These are phyloP conservation scores for Angomonas deanei DNA, from an alignment of 208 protist species.

Conservation along the genomic window DNA sequence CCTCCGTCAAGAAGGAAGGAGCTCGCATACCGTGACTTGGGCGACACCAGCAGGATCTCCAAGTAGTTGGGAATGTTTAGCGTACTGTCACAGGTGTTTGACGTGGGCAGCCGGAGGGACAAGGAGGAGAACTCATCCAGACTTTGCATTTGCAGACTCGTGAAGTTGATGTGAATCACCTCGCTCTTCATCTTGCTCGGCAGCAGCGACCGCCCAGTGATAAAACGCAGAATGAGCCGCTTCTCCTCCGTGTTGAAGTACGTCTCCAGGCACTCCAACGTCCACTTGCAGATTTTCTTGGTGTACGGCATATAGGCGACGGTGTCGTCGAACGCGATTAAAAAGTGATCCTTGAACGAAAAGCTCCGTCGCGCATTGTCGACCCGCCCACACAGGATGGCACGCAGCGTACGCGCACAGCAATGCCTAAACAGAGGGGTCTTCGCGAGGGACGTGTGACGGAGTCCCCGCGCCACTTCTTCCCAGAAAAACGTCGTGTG, in stretches of 20 bases:
- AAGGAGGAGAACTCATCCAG: background rate
- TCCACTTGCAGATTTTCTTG: conserved; percentile 11
- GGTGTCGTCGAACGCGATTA: conserved; percentile 21
- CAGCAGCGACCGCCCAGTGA: conserved; percentile 30
- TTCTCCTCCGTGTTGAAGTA: conserved; percentile 25
- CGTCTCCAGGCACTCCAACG: conserved; percentile 32
- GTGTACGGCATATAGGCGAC: conserved; percentile 10
- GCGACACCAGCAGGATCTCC: conserved; percentile 21
- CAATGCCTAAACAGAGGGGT: conserved; percentile 21
- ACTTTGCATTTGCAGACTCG: conserved; percentile 2
- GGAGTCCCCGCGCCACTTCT: conserved; percentile 26
- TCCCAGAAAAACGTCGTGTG: conserved; percentile 20
- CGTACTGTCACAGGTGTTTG: conserved; percentile 15
- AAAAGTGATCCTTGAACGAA: conserved; percentile 16
- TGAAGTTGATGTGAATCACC: conserved; percentile 14
- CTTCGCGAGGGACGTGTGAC: conserved; percentile 9
- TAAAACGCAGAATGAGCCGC: conserved; percentile 39
- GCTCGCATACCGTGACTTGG: conserved; percentile 7
- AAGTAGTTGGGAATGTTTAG: conserved; percentile 45
- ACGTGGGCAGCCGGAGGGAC: conserved; percentile 13
- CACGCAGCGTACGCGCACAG: conserved; percentile 22
- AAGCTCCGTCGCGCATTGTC: conserved; percentile 5
- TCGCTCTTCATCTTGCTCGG: conserved; percentile 16
- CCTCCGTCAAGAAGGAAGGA: background rate
- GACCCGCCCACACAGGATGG: conserved; percentile 20